These are phyloP conservation scores for Chytridiales sp. DNA, from an alignment of 371 early-diverging fungal genomes.

Conservation along the genomic window DNA sequence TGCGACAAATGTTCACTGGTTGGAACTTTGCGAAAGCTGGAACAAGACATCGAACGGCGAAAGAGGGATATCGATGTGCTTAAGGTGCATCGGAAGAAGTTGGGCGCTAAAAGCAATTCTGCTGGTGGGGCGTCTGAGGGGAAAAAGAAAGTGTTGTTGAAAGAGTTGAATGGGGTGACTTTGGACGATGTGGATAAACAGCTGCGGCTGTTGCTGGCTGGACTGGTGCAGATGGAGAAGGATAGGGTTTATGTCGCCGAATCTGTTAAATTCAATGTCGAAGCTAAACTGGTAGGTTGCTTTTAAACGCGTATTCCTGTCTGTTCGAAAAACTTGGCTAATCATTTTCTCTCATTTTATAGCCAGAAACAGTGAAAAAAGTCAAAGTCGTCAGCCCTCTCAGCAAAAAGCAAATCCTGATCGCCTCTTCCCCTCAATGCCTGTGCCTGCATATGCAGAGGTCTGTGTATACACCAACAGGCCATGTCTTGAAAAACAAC, in stretches of 20 bases:
- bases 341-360: not conserved
- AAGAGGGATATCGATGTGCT: slow-evolving; percentile 16
- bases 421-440: slow-evolving; percentile 39
- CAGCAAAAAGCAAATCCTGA: slow-evolving; percentile 35
- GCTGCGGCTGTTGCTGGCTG: not conserved
- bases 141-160: slow-evolving; percentile 3
- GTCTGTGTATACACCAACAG: slow-evolving; percentile 64
- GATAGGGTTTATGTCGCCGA: slow-evolving; percentile 3
- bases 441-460: slow-evolving; percentile 80
- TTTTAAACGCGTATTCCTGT: not conserved
- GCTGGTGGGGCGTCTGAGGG: not conserved
- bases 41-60: slow-evolving; percentile 18
- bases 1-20: slow-evolving; percentile 45
- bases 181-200: not conserved
- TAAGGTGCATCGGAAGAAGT: not conserved
- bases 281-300: slow-evolving; percentile 21
- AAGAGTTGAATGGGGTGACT: not conserved
- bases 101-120: not conserved
- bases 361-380: slow-evolving; percentile 24
- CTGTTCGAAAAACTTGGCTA: no score
- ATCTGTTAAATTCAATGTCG: slow-evolving; percentile 17
- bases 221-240: slow-evolving; percentile 10
- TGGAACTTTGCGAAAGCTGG: slow-evolving; percentile 29
- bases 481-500: slow-evolving; percentile 71
- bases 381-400: slow-evolving; percentile 23